Evolutionary conservation across 2,329 filamentous ascomycete species (phyloP).

Genomic region (Neoascochyta sp.): DNA sequence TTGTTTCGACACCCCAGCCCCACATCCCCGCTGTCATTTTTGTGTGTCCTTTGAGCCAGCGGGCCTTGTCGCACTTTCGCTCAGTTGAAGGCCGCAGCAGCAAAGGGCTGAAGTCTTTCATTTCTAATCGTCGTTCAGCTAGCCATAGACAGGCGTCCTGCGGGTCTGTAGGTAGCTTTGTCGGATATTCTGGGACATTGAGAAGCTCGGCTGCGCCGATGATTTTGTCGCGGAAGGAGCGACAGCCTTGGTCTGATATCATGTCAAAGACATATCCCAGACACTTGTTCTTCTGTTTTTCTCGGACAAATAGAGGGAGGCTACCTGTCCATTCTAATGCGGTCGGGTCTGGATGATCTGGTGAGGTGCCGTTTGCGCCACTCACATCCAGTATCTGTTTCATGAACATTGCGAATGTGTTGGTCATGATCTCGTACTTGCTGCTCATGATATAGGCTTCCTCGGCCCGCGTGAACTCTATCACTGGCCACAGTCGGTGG

Average conservation of each 20-base stretch:
- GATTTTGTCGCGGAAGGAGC: slow-evolving; percentile 6
- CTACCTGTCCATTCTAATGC: slow-evolving; percentile 2
- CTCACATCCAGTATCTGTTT: slow-evolving; percentile 1
- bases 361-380: neutral
- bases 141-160: slow-evolving; percentile 9
- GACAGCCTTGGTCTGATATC: slow-evolving; percentile 6
- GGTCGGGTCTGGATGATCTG: neutral
- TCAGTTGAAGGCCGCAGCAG: slow-evolving; percentile 5
- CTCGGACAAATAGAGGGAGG: slow-evolving; percentile 4
- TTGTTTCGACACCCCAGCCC: slow-evolving; percentile 6
- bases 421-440: slow-evolving; percentile 6
- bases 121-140: slow-evolving; percentile 3
- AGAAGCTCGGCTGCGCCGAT: slow-evolving; percentile 5
- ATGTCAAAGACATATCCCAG: slow-evolving; percentile 8
- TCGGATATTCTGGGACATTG: slow-evolving; percentile 2
- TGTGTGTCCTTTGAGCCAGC: slow-evolving; percentile 7
- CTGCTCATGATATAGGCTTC: slow-evolving; percentile 5
- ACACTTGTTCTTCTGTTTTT: slow-evolving; percentile 5
- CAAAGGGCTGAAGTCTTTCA: slow-evolving; percentile 6
- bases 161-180: slow-evolving; percentile 4
- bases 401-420: slow-evolving; percentile 3
- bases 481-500: slow-evolving; percentile 5
- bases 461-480: slow-evolving; percentile 4
- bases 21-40: slow-evolving; percentile 5
- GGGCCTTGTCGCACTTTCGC: slow-evolving; percentile 1